phyloP scores from a whole-genome alignment of 2,329 filamentous ascomycete species.

The Xylaria sp. region DNA sequence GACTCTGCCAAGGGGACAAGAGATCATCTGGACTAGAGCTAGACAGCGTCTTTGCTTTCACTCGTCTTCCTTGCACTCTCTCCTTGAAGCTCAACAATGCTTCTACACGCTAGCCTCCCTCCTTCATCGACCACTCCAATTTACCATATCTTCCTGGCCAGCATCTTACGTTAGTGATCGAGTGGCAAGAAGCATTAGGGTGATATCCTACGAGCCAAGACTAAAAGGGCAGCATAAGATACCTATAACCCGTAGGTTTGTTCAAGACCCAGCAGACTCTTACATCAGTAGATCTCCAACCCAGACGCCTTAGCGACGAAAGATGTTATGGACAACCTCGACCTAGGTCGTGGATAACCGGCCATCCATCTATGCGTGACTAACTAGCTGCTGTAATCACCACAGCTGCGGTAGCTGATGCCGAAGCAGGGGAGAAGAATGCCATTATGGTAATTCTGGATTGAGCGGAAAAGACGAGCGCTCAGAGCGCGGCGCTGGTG shows the following conservation, averaged over 20 bases:
- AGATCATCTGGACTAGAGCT: constrained; percentile 37
- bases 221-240: constrained; percentile 44
- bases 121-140: constrained; percentile 43
- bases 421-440: constrained; percentile 37
- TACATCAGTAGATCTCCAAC: constrained; percentile 37
- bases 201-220: constrained; percentile 48
- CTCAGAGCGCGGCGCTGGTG: constrained; percentile 46
- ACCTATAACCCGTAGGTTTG: constrained; percentile 42
- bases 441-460: constrained; percentile 42
- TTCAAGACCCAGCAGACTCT: constrained; percentile 44
- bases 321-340: constrained; percentile 26
- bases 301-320: constrained; percentile 35
- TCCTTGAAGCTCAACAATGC: constrained; percentile 31
- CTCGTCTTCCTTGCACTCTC: constrained; percentile 17
- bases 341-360: constrained; percentile 19
- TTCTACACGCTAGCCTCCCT: constrained; percentile 30
- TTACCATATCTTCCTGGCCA: constrained; percentile 39
- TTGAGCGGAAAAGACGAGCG: constrained; percentile 45
- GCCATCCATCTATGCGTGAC: constrained; percentile 29
- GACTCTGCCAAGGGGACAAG: constrained; percentile 31
- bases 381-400: constrained; percentile 16
- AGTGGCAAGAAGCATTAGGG: constrained; percentile 42
- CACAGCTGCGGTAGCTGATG: constrained; percentile 33
- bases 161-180: constrained; percentile 39
- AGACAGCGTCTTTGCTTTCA: constrained; percentile 38